Percentiles rank a stretch among this genome's conserved stretches.
Conservation (phyloP, 192 early-diverging fungal genomes). For the Backusella morwellensis region DNA sequence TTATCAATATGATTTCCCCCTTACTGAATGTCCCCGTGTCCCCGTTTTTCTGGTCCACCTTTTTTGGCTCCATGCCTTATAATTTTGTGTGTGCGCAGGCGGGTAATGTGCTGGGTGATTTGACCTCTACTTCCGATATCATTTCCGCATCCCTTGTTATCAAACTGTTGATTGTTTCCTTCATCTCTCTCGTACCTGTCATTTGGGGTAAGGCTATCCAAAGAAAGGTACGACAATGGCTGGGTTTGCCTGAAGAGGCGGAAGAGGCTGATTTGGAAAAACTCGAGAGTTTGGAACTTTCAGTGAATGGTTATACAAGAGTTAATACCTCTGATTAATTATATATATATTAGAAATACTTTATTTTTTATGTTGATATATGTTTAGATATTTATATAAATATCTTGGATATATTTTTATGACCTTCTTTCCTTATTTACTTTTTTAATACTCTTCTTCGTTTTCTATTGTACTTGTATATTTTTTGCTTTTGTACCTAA, state of each 20-base stretch:
- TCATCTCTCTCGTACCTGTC: constrained; percentile 36
- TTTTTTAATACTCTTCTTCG: background rate
- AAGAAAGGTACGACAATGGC: background rate
- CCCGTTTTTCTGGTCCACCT: constrained; percentile 51
- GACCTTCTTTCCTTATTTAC: background rate
- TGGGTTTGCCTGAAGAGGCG: constrained; percentile 4
- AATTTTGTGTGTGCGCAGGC: constrained; percentile 54
- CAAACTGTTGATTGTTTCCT: constrained; percentile 36
- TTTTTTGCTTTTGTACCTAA: constrained; percentile 1
- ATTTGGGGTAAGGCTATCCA: constrained; percentile 31
- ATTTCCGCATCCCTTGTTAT: constrained; percentile 28
- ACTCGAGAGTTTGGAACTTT: background rate
- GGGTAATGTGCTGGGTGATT: constrained; percentile 46
- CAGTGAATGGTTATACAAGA: constrained; percentile 7
- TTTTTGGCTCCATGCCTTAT: constrained; percentile 53
- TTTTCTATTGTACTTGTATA: background rate
- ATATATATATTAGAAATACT: background rate
- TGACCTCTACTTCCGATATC: constrained; percentile 38
- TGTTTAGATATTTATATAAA: background rate
- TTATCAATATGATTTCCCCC: constrained; percentile 52
- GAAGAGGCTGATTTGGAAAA: constrained; percentile 1
- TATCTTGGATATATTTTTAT: background rate
- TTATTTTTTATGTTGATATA: background rate
- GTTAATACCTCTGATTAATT: constrained; percentile 2
- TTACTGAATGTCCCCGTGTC: constrained; percentile 44